Conservation (phyloP, 2,329 filamentous ascomycete genomes). For the Trichoderma oligosporum region DNA sequence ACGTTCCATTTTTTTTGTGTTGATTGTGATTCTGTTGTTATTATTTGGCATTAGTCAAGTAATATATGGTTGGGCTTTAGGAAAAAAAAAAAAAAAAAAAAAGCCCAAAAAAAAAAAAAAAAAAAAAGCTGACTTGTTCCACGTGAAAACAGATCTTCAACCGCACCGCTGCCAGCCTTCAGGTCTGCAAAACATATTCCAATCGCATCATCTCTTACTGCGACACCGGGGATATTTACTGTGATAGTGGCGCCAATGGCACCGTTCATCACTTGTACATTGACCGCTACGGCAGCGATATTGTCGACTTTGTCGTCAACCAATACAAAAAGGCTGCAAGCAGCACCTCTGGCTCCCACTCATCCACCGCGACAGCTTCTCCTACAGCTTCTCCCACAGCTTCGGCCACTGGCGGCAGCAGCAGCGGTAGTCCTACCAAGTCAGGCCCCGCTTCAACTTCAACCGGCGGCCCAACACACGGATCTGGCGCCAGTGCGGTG, state of each 20-base stretch:
- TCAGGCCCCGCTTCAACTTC: neutral
- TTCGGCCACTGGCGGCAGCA: neutral
- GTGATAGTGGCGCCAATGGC: conserved; percentile 32
- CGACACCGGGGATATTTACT: conserved; percentile 42
- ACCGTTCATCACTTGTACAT: conserved; percentile 38
- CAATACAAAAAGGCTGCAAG: conserved; percentile 28
- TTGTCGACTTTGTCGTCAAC: conserved; percentile 36
- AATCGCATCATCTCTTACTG: conserved; percentile 40
- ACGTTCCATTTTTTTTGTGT: too few relatives aligned
- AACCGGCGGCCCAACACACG: neutral
- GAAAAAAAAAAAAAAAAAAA: too few relatives aligned
- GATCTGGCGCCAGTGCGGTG: conserved; percentile 2
- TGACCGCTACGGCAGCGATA: conserved; percentile 33
- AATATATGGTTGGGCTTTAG: too few relatives aligned
- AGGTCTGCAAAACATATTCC: conserved; percentile 35
- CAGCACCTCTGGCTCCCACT: conserved; percentile 5
- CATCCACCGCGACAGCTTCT: conserved; percentile 9
- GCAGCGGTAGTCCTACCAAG: neutral
- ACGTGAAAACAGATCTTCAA: conserved; percentile 29
- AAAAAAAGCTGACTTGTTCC: neutral
- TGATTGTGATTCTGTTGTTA: too few relatives aligned
- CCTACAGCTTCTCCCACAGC: conserved; percentile 2
- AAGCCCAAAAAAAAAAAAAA: too few relatives aligned
- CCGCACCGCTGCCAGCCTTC: conserved; percentile 30
- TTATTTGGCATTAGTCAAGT: too few relatives aligned